Conservation (phyloP, 176 grass and related monocot genomes). For the Oryza officinalis region DNA sequence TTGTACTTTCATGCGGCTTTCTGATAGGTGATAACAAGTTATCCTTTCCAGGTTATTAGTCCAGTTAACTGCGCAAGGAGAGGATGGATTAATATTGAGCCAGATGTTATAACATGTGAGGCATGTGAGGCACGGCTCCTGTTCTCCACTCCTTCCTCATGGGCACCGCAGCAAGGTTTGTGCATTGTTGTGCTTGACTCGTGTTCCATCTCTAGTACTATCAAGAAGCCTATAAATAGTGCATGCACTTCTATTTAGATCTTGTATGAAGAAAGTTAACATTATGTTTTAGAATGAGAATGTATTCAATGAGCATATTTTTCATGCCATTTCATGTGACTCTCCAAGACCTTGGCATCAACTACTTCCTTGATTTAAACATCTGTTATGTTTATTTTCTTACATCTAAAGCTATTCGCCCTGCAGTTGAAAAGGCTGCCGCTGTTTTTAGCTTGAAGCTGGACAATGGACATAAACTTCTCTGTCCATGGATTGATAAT, state of each 20-base stretch:
- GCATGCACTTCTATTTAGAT: neutral
- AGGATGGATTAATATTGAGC: conserved; percentile 90
- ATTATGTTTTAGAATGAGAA: neutral
- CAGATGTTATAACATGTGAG: conserved; percentile 87
- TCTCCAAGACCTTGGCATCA: neutral
- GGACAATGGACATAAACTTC: conserved; percentile 89
- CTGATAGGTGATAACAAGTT: neutral
- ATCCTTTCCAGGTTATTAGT: conserved; percentile 63
- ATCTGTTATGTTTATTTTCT: conserved; percentile 8
- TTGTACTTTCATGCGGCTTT: neutral
- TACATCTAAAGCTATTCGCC: conserved; percentile 21
- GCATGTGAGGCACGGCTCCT: conserved; percentile 85
- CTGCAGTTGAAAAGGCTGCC: conserved; percentile 96
- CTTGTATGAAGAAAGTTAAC: conserved; percentile 4
- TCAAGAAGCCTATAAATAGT: neutral
- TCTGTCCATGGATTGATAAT: conserved; percentile 97
- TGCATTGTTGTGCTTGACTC: conserved; percentile 16
- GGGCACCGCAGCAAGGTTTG: conserved; percentile 81
- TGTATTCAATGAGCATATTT: conserved; percentile 10
- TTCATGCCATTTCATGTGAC: conserved; percentile 7
- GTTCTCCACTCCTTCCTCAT: conserved; percentile 87
- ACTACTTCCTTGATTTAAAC: conserved; percentile 7
- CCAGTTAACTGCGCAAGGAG: conserved; percentile 96
- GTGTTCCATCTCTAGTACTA: neutral
- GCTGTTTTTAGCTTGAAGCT: conserved; percentile 93